A percentile compares a stretch with the other conserved stretches of the same genome.
Conservation (phyloP, 495 filamentous ascomycete species). For the Endocarpon pusillum region DNA sequence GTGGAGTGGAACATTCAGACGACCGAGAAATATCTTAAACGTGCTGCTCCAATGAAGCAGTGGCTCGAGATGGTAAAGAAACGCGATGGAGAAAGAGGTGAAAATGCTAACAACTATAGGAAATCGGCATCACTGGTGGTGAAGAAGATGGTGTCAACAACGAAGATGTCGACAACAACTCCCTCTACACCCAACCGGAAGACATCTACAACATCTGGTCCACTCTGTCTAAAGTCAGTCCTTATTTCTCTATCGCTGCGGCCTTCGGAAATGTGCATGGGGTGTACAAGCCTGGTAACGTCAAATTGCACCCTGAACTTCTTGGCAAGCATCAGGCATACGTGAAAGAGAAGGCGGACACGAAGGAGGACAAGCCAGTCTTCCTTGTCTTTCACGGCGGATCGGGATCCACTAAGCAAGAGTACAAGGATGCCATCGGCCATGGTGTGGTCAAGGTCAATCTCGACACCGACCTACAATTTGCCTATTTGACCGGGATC, state of each 20-base stretch:
- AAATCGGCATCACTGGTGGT: slow-evolving; percentile 87
- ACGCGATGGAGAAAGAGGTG: too few species aligned
- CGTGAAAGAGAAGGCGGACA: slow-evolving; percentile 55
- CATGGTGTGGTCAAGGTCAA: slow-evolving; percentile 96
- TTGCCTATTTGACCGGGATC: slow-evolving; percentile 73
- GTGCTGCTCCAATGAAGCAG: slow-evolving; percentile 86
- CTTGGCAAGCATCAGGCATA: slow-evolving; percentile 86
- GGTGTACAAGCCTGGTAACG: slow-evolving; percentile 98
- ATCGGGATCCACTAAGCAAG: slow-evolving; percentile 72
- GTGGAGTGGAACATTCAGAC: slow-evolving; percentile 82
- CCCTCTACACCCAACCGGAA: slow-evolving; percentile 94
- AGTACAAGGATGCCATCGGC: slow-evolving; percentile 71
- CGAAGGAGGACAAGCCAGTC: slow-evolving; percentile 69
- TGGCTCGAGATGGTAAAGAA: slow-evolving; percentile 98
- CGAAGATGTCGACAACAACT: slow-evolving; percentile 75
- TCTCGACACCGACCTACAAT: slow-evolving; percentile 59
- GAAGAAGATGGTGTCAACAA: slow-evolving; percentile 78
- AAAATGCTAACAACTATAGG: slow-evolving; percentile 26
- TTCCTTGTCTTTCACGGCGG: slow-evolving; percentile 99
- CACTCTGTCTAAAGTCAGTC: slow-evolving; percentile 60
- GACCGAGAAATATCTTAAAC: slow-evolving; percentile 78
- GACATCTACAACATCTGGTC: slow-evolving; percentile 83
- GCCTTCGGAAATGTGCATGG: slow-evolving; percentile 99
- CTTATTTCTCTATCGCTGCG: slow-evolving; percentile 94
- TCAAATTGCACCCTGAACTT: slow-evolving; percentile 84